These are phyloP conservation scores for Aspergillus taichungensis DNA, from an alignment of 495 filamentous ascomycete genomes.

Conservation along the genomic window DNA sequence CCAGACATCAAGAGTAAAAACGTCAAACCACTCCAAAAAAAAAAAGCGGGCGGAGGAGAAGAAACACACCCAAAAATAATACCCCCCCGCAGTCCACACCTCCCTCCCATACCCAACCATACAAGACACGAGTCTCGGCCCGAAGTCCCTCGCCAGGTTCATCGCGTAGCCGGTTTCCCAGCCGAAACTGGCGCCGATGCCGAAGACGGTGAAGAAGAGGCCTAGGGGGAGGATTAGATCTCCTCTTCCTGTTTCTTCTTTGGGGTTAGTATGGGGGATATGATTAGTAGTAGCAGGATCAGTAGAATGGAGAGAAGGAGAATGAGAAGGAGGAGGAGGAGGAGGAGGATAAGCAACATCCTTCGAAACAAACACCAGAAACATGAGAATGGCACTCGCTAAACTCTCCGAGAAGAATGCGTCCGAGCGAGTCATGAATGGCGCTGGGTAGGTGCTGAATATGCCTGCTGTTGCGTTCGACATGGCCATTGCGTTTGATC, in stretches of 20 bases:
- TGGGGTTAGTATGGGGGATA: too few species aligned
- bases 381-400: conserved; percentile 52
- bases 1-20: background rate
- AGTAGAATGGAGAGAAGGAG: conserved; percentile 19
- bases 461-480: conserved; percentile 52
- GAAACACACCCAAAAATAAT: conserved; percentile 53
- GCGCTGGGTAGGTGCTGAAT: conserved; percentile 57
- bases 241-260: too few species aligned
- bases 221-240: conserved; percentile 40
- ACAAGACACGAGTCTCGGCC: conserved; percentile 53
- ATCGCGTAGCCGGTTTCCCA: conserved; percentile 65
- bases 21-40: background rate
- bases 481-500: too few species aligned
- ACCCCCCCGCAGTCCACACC: conserved; percentile 53
- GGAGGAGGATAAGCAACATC: conserved; percentile 43
- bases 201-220: conserved; percentile 57
- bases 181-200: conserved; percentile 58
- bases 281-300: too few species aligned
- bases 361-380: conserved; percentile 58
- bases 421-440: conserved; percentile 49
- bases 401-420: conserved; percentile 60
- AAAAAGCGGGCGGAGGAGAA: background rate
- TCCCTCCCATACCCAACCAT: conserved; percentile 54
- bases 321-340: conserved; percentile 54
- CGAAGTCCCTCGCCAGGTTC: conserved; percentile 59